Base-by-base conservation (phyloP, 768 basidiomycete genomes). In the Amanita jacksonii region DNA sequence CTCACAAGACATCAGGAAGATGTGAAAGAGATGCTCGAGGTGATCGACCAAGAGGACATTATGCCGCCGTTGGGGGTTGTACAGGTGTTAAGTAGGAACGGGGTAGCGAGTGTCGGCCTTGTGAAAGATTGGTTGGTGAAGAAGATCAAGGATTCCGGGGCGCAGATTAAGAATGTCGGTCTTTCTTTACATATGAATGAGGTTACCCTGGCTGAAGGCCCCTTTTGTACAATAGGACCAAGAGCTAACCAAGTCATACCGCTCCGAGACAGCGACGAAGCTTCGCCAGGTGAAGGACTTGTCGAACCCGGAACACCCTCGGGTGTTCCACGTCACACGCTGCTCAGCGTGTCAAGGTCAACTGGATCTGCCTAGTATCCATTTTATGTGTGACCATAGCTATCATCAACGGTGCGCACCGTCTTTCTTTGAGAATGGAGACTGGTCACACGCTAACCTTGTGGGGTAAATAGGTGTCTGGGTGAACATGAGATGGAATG, bases 341-440 rank as follows among this genome's bases (percentile, higher is more conserved):
- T 98, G 96, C 61, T 83, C 93, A 16, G 74, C 81, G 3, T 98
- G 96, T 60, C 74, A 81, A 12, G 88, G 83, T 1, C 88, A 86
- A 53, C 76, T 98, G 48, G 93, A 97, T 58, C 75, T 97, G 8
- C 94, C 96, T 0, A 85, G 79, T 51, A 73, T 98, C 5, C 93
- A 98, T 61, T 98, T 97, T 57, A 96, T 98, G 94, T 99, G 94
- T 62, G 81, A 84, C 54, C 96, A 98, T 58, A 91, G 88, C 49
- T 98, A 89, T 66, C 96, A 99, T 59, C 90, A 94, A 58, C 73
- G 92, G 89, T 88, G 63, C 57, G n/a, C n/a, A n/a, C n/a, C n/a
- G 62, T 46, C 2, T 15, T 38, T 25, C 41, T 25, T 27, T 16
- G 30, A 12, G 27, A 35, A 15, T 25, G 27, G 23, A 40, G 16